These are phyloP conservation scores for Protostelium mycophagum DNA, from an alignment of 78 protist species.

Conservation along the genomic window DNA sequence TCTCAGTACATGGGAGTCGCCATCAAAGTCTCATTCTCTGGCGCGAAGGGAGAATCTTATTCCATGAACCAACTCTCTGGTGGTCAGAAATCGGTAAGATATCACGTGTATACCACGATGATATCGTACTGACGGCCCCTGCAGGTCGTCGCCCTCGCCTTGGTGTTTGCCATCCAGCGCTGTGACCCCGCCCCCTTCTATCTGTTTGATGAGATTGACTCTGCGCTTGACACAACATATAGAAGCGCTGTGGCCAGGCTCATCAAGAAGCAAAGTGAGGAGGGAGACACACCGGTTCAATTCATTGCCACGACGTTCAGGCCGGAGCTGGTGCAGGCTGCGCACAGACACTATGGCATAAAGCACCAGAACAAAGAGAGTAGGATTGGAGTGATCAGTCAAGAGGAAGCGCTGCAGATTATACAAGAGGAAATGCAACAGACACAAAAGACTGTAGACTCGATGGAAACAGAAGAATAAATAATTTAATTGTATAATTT, in stretches of 20 bases:
- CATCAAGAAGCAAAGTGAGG: conserved; percentile 39
- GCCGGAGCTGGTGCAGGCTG: conserved; percentile 63
- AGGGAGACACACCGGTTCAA: neutral
- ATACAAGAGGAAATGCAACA: neutral
- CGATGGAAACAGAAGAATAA: too few species aligned
- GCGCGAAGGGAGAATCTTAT: conserved; percentile 28
- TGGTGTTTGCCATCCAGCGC: conserved; percentile 98
- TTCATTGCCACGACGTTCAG: conserved; percentile 65
- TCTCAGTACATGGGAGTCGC: conserved; percentile 42
- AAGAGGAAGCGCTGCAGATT: neutral
- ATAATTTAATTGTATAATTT: too few species aligned
- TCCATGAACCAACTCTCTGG: conserved; percentile 37
- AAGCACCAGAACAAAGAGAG: neutral
- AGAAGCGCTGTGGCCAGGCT: conserved; percentile 85
- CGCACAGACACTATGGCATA: neutral
- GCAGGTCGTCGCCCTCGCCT: conserved; percentile 96
- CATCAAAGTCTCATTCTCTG: conserved; percentile 43
- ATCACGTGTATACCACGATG: too few species aligned
- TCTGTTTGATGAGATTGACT: conserved; percentile 98
- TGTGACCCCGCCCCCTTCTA: conserved; percentile 99
- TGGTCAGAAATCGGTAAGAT: conserved; percentile 94
- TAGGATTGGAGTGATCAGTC: neutral
- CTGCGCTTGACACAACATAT: conserved; percentile 90
- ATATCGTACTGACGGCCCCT: too few species aligned
- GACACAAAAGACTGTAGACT: neutral